These are phyloP conservation scores for Ambrosia trifida DNA, from an alignment of 129 eudicot species.

Conservation along the genomic window DNA sequence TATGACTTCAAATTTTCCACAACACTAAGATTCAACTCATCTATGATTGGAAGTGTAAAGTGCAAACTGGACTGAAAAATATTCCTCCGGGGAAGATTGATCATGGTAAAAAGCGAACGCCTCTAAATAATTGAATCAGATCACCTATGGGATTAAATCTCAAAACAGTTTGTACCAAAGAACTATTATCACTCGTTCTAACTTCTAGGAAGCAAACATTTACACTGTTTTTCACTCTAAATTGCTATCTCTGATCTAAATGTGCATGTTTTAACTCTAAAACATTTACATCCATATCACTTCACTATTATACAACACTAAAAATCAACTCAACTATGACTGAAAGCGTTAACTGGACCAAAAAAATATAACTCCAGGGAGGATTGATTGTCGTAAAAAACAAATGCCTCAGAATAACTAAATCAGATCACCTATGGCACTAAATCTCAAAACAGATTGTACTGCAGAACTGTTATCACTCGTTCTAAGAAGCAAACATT, in stretches of 20 bases:
- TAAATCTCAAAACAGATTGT: not conserved
- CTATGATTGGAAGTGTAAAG: not conserved
- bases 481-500: not conserved
- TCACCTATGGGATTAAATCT: not conserved
- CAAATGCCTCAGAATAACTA: not conserved
- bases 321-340: not conserved
- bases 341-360: not conserved
- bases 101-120: slow-evolving; percentile 17
- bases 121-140: not conserved
- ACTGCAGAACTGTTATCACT: not conserved
- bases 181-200: not conserved
- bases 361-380: slow-evolving; percentile 22
- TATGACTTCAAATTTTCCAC: not conserved
- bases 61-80: not conserved
- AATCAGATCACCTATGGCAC: not conserved
- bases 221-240: not conserved
- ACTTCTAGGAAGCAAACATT: slow-evolving; percentile 8
- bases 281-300: not conserved
- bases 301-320: not conserved
- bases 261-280: not conserved
- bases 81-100: slow-evolving; percentile 23
- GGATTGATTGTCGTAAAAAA: slow-evolving; percentile 18
- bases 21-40: too few relatives aligned
- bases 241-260: not conserved
- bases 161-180: not conserved